phyloP scores from a whole-genome alignment of 805 yeast species.

The Saturnispora sanitii region DNA sequence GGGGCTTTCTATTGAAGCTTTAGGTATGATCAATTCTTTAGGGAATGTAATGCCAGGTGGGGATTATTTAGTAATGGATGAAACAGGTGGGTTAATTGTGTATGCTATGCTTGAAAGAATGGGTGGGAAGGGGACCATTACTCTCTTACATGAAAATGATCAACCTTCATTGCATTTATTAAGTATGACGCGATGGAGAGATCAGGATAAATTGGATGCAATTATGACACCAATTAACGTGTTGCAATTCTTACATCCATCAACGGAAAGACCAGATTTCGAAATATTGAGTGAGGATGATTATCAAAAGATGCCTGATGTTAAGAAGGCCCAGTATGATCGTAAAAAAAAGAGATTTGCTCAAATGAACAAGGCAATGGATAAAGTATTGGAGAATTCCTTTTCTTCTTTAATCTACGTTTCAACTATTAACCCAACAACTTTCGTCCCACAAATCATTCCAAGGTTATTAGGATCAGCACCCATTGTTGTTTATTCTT shows the following conservation, averaged over 20 bases:
- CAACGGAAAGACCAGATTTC: slow-evolving; percentile 39
- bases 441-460: slow-evolving; percentile 51
- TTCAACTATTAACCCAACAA: slow-evolving; percentile 59
- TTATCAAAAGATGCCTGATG: slow-evolving; percentile 43
- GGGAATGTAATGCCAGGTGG: slow-evolving; percentile 89
- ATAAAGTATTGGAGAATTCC: slow-evolving; percentile 38
- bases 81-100: slow-evolving; percentile 85
- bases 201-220: slow-evolving; percentile 30
- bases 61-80: slow-evolving; percentile 77
- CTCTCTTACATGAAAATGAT: slow-evolving; percentile 84
- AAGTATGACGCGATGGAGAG: slow-evolving; percentile 54
- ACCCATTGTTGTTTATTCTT: slow-evolving; percentile 75
- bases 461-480: slow-evolving; percentile 74
- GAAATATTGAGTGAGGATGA: slow-evolving; percentile 40
- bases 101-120: slow-evolving; percentile 85
- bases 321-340: slow-evolving; percentile 55
- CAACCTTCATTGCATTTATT: slow-evolving; percentile 75
- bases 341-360: slow-evolving; percentile 52
- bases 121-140: slow-evolving; percentile 63
- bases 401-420: slow-evolving; percentile 74
- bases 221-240: slow-evolving; percentile 44
- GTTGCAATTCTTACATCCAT: slow-evolving; percentile 78
- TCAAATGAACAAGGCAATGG: slow-evolving; percentile 40
- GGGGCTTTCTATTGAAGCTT: slow-evolving; percentile 77
- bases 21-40: slow-evolving; percentile 67